Evolutionary conservation across 2,329 filamentous ascomycete genomes (phyloP).

Genomic region (Coniochaeta sp.): DNA sequence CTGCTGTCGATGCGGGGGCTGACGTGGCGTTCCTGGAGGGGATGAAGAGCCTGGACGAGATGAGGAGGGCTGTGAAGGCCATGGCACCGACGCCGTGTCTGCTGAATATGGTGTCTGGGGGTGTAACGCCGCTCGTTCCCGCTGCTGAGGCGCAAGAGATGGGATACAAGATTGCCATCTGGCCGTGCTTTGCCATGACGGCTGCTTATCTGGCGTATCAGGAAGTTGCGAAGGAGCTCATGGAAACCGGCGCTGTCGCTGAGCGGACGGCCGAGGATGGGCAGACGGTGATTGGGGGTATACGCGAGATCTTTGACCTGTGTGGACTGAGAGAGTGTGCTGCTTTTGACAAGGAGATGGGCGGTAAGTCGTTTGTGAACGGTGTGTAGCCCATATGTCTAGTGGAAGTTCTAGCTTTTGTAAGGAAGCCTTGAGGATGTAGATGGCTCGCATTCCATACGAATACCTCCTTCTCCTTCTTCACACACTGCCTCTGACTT

Average conservation of each 20-base stretch:
- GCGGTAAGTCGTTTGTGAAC: constrained; percentile 18
- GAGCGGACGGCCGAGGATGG: constrained; percentile 16
- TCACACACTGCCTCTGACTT: too few species aligned
- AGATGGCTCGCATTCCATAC: too few species aligned
- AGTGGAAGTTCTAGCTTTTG: too few species aligned
- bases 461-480: too few species aligned
- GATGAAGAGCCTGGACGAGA: constrained; percentile 39
- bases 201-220: constrained; percentile 21
- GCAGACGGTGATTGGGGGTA: constrained; percentile 15
- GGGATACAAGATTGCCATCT: constrained; percentile 24
- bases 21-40: constrained; percentile 56
- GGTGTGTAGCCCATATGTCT: constrained; percentile 10
- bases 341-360: constrained; percentile 20
- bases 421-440: too few species aligned
- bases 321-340: constrained; percentile 19
- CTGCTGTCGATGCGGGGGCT: constrained; percentile 45
- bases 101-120: constrained; percentile 22
- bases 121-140: constrained; percentile 22
- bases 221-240: constrained; percentile 21
- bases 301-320: constrained; percentile 20
- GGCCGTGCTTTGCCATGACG: constrained; percentile 21
- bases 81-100: constrained; percentile 21
- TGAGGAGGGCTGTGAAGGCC: constrained; percentile 6
- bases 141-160: constrained; percentile 16
- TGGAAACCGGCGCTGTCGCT: constrained; percentile 20